Evolutionary conservation across 306 rosid species (phyloP).

Genomic region (Rubus parviflorus): DNA sequence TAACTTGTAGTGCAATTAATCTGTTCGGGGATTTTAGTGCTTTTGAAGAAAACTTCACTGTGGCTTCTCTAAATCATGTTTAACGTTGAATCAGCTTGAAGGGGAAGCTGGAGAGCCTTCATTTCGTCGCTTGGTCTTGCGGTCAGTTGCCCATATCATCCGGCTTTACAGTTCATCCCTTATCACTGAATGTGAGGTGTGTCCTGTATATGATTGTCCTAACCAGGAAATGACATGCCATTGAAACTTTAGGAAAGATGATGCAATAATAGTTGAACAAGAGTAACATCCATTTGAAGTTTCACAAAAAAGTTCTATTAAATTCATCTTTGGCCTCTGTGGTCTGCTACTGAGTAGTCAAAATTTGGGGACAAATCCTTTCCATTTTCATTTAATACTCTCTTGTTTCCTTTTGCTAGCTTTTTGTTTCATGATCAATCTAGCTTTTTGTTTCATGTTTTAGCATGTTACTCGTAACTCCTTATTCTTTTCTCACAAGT

Average conservation of each 20-base stretch:
- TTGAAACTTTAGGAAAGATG: constrained; percentile 18
- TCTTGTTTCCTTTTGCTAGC: neutral
- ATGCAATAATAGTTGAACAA: constrained; percentile 8
- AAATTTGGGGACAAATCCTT: neutral
- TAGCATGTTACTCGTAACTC: neutral
- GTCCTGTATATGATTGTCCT: constrained; percentile 36
- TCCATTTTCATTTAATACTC: neutral
- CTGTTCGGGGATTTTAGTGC: constrained; percentile 19
- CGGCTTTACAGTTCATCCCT: constrained; percentile 95
- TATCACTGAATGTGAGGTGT: constrained; percentile 91
- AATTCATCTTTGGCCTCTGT: neutral
- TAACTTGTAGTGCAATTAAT: constrained; percentile 20
- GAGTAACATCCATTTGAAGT: neutral
- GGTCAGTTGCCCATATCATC: constrained; percentile 98
- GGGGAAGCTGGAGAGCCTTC: constrained; percentile 97
- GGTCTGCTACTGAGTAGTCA: neutral
- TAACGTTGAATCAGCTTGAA: constrained; percentile 61
- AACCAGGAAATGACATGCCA: constrained; percentile 10
- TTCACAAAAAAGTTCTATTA: neutral
- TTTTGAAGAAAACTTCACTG: constrained; percentile 24
- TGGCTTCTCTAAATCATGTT: constrained; percentile 20
- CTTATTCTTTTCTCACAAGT: neutral
- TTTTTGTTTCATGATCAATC: neutral
- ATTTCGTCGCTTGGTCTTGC: constrained; percentile 91
- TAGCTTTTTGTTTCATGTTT: neutral